Percentiles rank a stretch among this genome's conserved stretches.
These are phyloP conservation scores for Didymella glomerata DNA, from an alignment of 2,329 filamentous ascomycete species.

Conservation along the genomic window DNA sequence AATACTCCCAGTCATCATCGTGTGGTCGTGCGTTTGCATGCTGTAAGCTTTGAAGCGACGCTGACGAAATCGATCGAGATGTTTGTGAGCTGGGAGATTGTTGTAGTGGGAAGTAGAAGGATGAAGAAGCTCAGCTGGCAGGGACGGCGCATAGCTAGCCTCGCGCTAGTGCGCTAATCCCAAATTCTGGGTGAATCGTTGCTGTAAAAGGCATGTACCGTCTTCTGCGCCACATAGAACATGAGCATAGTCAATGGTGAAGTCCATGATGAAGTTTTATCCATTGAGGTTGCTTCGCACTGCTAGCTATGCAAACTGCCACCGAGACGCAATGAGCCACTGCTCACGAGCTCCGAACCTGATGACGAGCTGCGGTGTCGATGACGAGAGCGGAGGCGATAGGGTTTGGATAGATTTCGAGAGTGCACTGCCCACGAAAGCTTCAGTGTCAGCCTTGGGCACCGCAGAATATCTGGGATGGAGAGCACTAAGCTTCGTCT, in stretches of 20 bases:
- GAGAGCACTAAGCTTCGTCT: constrained; percentile 7
- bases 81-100: background rate
- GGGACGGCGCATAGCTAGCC: background rate
- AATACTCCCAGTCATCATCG: background rate
- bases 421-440: background rate
- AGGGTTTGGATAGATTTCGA: constrained; percentile 1
- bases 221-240: no score
- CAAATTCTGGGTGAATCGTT: background rate
- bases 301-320: background rate
- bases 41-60: background rate
- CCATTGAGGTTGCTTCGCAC: background rate
- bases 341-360: background rate
- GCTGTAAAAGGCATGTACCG: no score
- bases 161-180: background rate
- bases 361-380: background rate
- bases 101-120: background rate
- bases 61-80: background rate
- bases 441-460: background rate
- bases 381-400: background rate
- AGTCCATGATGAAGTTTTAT: background rate
- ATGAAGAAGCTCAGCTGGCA: background rate
- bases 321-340: background rate
- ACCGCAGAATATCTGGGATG: background rate
- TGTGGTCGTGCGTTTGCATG: background rate
- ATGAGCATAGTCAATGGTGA: no score